Evolutionary conservation across 164 flowering plant genomes (phyloP).

Genomic region (Santalum album): DNA sequence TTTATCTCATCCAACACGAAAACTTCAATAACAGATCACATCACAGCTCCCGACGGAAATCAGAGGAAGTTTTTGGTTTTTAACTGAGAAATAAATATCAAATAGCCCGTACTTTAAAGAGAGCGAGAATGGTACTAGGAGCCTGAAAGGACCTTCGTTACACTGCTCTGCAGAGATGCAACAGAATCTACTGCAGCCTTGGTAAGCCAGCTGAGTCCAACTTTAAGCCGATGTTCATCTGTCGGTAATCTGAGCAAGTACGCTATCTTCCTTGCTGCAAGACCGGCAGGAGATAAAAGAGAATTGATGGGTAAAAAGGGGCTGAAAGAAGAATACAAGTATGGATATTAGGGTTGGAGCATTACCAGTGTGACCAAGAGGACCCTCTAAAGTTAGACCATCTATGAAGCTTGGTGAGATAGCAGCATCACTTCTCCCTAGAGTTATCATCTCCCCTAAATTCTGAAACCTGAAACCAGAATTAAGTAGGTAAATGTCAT

Average conservation of each 20-base stretch:
- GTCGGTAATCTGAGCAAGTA: conserved; percentile 83
- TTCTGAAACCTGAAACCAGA: conserved; percentile 60
- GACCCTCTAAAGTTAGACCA: conserved; percentile 87
- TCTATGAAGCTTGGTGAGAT: conserved; percentile 81
- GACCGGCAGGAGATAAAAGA: background rate
- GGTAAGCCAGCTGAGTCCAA: conserved; percentile 83
- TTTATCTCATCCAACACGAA: too few species aligned
- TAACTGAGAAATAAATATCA: too few species aligned
- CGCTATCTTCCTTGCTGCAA: conserved; percentile 85
- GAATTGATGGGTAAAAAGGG: background rate
- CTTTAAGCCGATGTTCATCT: conserved; percentile 84
- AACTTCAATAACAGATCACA: too few species aligned
- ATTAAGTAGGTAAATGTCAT: too few species aligned
- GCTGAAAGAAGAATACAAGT: background rate
- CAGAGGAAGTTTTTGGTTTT: too few species aligned
- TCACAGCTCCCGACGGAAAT: too few species aligned
- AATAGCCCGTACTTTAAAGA: too few species aligned
- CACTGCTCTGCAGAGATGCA: conserved; percentile 50
- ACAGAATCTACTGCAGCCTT: conserved; percentile 77
- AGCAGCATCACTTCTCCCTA: conserved; percentile 86
- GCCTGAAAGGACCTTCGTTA: conserved; percentile 50
- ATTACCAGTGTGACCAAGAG: conserved; percentile 78
- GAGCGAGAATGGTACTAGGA: conserved; percentile 11
- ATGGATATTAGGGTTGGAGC: background rate
- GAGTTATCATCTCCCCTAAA: conserved; percentile 93